Base-by-base conservation (phyloP, 2,329 filamentous ascomycete species). In the Penicillium psychrosexuale region DNA sequence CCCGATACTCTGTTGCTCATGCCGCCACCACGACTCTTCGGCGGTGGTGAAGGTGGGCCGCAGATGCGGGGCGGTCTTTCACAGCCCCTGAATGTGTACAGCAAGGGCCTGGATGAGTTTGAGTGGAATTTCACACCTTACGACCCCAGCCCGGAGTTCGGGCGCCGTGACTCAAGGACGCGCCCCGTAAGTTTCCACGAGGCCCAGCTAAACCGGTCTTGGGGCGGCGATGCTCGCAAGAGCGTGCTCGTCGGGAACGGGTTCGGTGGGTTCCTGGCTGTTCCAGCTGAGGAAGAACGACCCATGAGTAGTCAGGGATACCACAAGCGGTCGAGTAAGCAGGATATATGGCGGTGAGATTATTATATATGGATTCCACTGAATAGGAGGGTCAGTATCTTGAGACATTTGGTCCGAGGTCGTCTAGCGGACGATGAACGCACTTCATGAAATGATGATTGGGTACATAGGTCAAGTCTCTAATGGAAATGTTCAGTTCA, bases 1-100 rank as follows among this genome's bases (percentile, higher is more conserved):
- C 86, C 91, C 2, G 90, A 96, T 62, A 82, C 87, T 11, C 83
- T 97, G 6, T 81, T 91, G 13, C 79, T 93, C 7, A 83, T 86
- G 1, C 88, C 88, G 1, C 87, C 89, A 2, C 78, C 77, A 1
- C 77, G 79, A 7, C 72, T 79, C 1, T 84, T 82, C 57, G 78
- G 77, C 0, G 69, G 68, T 11, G 68, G 66, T n/a, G 68, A 68
- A 15, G 56, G 49, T 7, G 66, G 66, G 0, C 64, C 69, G 1
- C 67, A 66, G 34, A 56, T 61, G 17, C 56, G 59, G 6, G 57
- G 58, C 7, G 61, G 71, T 8, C 77, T 87, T 59, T 75, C 77
- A 28, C 84, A 85, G 60, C 79, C 81, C 2, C 75, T 88, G 22
- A 79, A 84, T 60, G 80, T 88, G 36, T 88, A 84, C 69, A 83